Base-by-base conservation (phyloP, 1,284 basidiomycete genomes). In the Pisolithus thermaeus region DNA sequence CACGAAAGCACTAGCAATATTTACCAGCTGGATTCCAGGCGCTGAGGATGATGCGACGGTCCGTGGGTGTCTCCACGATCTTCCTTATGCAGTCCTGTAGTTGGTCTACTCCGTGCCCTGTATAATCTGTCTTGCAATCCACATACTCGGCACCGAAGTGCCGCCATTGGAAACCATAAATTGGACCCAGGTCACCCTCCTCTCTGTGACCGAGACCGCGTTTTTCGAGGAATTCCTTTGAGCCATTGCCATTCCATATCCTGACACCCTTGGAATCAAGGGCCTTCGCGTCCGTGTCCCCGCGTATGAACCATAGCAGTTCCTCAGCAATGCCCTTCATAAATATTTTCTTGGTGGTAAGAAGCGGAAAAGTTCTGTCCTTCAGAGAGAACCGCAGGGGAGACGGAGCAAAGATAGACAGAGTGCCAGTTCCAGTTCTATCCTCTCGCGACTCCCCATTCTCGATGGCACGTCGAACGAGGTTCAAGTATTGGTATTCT, bases 151-250 rank as follows among this genome's bases (percentile, higher is more conserved):
- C 96, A 1, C 97, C 96, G 69, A 98, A 99, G 68, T 98, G 95
- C 50, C 96, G 78, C 96, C 97, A 99, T 64, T 99, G 96, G 68
- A 99, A 99, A 0, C 96, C 96, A 66, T 99, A 99, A 2, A 99
- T 92, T 0, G 97, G 96, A 0, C 96, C 96, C 2, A 99, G 72
- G 67, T 98, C 96, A 7, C 96, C 97, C 64, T 92, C 88, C 2
- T 89, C 73, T n/a, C 94, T 76, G 62, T 96, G 85, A 0, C 76
- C 76, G 18, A 99, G 72, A 0, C 96, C 95, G n/a, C 92, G 77
- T 52, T 80, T 80, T 61, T 94, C 90, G 36, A 99, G 72, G 61
- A 96, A 99, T 55, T 83, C 87, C 56, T 86, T 80, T 11, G 87
- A 90, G 7, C 93, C 96, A 61, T 99, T 99, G 0, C 94, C 95